Conservation (phyloP, 257 asterid genomes). For the Solanum raphanifolium region DNA sequence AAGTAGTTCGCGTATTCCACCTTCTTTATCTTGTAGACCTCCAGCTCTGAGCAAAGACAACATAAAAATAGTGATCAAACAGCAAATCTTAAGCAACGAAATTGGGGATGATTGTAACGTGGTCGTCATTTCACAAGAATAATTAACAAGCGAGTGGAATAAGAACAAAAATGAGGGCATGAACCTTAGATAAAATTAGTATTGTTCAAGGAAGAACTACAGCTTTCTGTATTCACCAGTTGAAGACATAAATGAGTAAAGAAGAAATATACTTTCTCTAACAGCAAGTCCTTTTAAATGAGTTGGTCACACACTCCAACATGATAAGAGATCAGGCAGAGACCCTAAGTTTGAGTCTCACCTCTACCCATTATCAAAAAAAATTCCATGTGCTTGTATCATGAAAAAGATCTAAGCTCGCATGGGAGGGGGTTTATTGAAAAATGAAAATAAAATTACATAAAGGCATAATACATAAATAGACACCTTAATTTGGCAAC, state of each 20-base stretch:
- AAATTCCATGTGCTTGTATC: neutral
- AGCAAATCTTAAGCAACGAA: neutral
- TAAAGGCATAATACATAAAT: neutral
- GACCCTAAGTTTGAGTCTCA: neutral
- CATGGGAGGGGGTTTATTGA: neutral
- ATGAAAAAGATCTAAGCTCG: neutral
- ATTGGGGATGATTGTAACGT: neutral
- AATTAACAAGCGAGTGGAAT: neutral
- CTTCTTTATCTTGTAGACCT: slow-evolving; percentile 90
- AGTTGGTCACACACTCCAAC: neutral
- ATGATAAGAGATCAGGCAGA: rapidly evolving
- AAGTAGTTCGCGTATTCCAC: slow-evolving; percentile 71
- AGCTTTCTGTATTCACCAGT: neutral
- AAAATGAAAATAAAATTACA: neutral
- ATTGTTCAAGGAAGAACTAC: neutral
- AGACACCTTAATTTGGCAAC: neutral
- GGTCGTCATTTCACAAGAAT: neutral
- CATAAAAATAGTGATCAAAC: neutral
- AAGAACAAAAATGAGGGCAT: neutral
- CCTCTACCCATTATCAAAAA: neutral
- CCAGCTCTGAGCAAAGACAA: slow-evolving; percentile 75
- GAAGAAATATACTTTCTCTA: neutral
- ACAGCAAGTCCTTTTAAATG: too few relatives aligned
- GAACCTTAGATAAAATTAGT: neutral
- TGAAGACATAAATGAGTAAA: neutral